Base-by-base conservation (phyloP, 352 stramenopile genomes). In the Globisporangium recalcitrans region DNA sequence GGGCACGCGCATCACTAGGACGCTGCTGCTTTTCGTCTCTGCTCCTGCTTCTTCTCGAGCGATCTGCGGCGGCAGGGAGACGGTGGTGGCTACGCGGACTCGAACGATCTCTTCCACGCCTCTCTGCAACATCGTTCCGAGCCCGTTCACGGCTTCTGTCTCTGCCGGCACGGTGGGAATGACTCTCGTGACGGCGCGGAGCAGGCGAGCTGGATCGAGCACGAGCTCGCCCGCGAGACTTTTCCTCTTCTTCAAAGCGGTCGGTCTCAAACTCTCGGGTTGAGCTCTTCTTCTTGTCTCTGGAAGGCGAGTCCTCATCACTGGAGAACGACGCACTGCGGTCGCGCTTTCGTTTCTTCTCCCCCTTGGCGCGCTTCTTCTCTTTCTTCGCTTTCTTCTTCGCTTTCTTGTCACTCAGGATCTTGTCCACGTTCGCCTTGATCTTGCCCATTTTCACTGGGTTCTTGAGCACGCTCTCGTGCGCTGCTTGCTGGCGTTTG, bases 361-460 rank as follows among this genome's bases (percentile, higher is more conserved):
- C 34, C 1, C 36, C 16, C 59, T 78, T 81, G 8, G 49, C 53
- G 14, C 67, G 72, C 47, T 80, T 88, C 27, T 68, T 69, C 42
- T 91, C 83, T 34, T 85, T 88, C 69, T 95, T 91, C 0, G 73
- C 78, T 52, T 84, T 85, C 64, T 85, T 88, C 48, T 78, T 70
- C 4, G 75, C 72, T 55, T 89, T 91, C 58, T 94, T 95, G 22
- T 88, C 77, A 38, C 91, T 82, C 55, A 88, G 68, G 14, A 94
- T 71, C 48, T 85, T 80, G 48, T 92, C 75, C 44, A 96, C 87
- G 38, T 89, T 62, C 9, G 80, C 82, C 58, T 93, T 88, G 60
- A 96, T 97, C 60, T 73, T 85, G 48, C 77, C 86, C 87, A 93
- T 95, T 65, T 97, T 95, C 42, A 97, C 87, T 7, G 97, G 81